Evolutionary conservation across 108 stramenopile genomes (phyloP), one percentile per base, ranked within the genome.

Genomic region (Pseudonitzschia pungens): DNA sequence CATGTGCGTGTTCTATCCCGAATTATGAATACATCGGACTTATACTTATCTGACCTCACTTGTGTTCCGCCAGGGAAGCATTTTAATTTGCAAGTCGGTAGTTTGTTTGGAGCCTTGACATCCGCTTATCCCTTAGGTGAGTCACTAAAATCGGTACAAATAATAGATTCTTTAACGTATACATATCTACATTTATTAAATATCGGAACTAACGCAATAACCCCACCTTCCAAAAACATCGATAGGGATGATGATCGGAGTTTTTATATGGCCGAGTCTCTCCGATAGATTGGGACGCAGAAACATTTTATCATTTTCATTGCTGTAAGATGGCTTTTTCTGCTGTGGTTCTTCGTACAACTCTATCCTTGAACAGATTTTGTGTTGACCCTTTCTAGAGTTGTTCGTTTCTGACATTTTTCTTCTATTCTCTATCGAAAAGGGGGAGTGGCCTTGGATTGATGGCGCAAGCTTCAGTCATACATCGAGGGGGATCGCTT

Each of bases 191-290:
- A n/a, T n/a, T n/a, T n/a, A n/a, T n/a, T n/a, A n/a, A n/a, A n/a
- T n/a, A n/a, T n/a, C n/a, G n/a, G n/a, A n/a, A n/a, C n/a, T n/a
- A n/a, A n/a, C n/a, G n/a, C n/a, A n/a, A n/a, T n/a, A n/a, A n/a
- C 14, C 18, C 14, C 45, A 11, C 18, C 45, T 55, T 24, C 9
- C 26, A 2, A 26, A 11, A 24, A 55, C 54, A 26, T 55, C 22
- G 24, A 5, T 2, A 55, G 54, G 91, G 20, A 92, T 92, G 91
- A 74, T 92, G 71, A 55, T 90, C 45, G 91, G 91, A 21, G 68
- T 90, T 24, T 82, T 88, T 43, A 58, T 89, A 24, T 92, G 91
- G 91, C 91, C 91, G 27, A 69, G 68, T 16, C 59, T 92, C 48
- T 88, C 87, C 44, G 91, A 92, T 75, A 67, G 78, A 43, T 53